Evolutionary conservation across 2,329 filamentous ascomycete genomes (phyloP), one percentile per base, ranked within the genome.

Genomic region (Alternaria arbusti): DNA sequence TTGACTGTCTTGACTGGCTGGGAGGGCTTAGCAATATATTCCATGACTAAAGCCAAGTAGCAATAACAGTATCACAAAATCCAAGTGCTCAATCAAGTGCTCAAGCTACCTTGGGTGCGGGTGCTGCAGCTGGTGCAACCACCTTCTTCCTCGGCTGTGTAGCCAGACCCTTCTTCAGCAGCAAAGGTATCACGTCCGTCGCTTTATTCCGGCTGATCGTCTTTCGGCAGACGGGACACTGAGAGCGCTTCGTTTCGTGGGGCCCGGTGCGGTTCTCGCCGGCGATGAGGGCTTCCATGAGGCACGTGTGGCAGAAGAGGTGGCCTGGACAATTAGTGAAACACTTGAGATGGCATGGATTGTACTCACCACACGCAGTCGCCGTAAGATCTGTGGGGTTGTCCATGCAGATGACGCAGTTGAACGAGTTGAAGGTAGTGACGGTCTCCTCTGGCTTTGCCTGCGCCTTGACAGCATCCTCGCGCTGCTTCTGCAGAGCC

Each of bases 321-420:
- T 90, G 88, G 0, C 88, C 87, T 88, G 59, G 2, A 2, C 36
- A 2, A 20, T 71, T 61, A 74, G 70, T 23, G 49, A 13, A 10
- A 20, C 11, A 17, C 7, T 23, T 23, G 12, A 15, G 20, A 23
- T 15, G 26, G 15, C 3, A 7, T 20, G 26, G 15, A 25, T 17
- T 20, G 43, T n/a, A 80, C 84, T 59, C 81, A 88, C 87, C 88
- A 71, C 88, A 90, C 22, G 83, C 77, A 3, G 88, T 89, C 4
- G 83, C 86, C 3, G 88, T 89, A 10, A 88, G 82, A 72, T 89
- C 84, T 9, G 84, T 87, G 3, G 85, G 86, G 5, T 80, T 83
- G 67, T 90, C 88, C 85, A 90, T 86, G 77, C 88, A 90, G 22
- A 90, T 87, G 47, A 89, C 87, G 73, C 88, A 90, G 64, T 81